Conservation (phyloP, 1,284 basidiomycete genomes). For the Bondarzewia mesenterica region DNA sequence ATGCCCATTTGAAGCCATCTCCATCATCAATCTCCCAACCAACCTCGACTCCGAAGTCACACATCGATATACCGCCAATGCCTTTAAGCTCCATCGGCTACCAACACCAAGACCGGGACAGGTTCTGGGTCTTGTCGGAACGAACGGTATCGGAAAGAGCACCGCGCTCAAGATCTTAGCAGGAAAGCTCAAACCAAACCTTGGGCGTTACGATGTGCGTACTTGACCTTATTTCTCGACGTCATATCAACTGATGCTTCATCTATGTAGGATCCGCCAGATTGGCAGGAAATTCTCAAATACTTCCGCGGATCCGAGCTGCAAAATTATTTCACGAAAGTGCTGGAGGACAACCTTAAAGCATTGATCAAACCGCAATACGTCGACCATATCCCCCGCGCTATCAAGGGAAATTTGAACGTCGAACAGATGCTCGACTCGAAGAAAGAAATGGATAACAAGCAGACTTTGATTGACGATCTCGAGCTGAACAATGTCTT, state of each 20-base stretch:
- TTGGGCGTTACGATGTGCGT: conserved; percentile 83
- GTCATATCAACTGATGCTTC: background rate
- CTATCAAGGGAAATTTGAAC: conserved; percentile 85
- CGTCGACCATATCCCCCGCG: conserved; percentile 94
- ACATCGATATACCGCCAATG: conserved; percentile 94
- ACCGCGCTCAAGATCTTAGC: conserved; percentile 93
- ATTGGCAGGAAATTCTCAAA: conserved; percentile 96
- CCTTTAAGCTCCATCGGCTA: conserved; percentile 95
- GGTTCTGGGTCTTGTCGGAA: conserved; percentile 92
- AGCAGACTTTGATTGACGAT: conserved; percentile 72
- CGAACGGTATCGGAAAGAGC: conserved; percentile 98
- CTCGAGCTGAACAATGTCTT: conserved; percentile 84
- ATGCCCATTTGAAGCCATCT: conserved; percentile 96
- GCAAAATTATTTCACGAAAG: conserved; percentile 98
- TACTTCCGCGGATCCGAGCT: conserved; percentile 96
- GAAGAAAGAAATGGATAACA: conserved; percentile 80
- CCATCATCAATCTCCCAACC: conserved; percentile 95
- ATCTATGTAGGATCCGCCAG: conserved; percentile 72
- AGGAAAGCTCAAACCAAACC: conserved; percentile 91
- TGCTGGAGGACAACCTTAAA: conserved; percentile 96
- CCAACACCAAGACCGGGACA: conserved; percentile 94
- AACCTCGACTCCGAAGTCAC: conserved; percentile 92
- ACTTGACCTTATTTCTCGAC: background rate
- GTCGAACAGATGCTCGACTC: conserved; percentile 88
- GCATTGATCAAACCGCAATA: conserved; percentile 99